Base-by-base conservation (phyloP, 768 basidiomycete species). In the Xerocomellus intermedius region DNA sequence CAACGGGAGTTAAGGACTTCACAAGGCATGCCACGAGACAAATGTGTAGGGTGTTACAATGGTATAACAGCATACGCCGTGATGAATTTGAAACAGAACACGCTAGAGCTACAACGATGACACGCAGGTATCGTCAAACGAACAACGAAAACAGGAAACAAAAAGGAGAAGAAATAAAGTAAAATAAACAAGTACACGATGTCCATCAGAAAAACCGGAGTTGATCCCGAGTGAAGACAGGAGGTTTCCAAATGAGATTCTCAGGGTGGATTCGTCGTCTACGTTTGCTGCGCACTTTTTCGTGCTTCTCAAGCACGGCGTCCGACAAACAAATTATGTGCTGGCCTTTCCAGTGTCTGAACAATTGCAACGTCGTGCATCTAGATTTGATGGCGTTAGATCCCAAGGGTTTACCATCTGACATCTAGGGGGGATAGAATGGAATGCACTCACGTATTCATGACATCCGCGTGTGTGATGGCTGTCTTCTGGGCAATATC, bases 401-500 rank as follows among this genome's bases (percentile, higher is more conserved):
- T 49, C 39, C 24, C 38, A 37, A 35, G 43, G 55, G 38, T 32
- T n/a, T 16, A 56, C 48, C 41, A 44, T 19, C 36, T 14, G 33
- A 36, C 28, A 36, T 50, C 41, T 2, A 24, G 35, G 28, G 39
- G 48, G 16, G 32, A 44, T 50, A 50, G 48, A 55, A 49, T 52
- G 55, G 52, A 58, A 51, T 42, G 13, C 10, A 85, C 94, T 72
- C 70, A 98, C 96, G 97, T 98, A 75, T 97, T 96, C 89, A 96
- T 94, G 54, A 99, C 86, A 70, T 99, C 97, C 30, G 88, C 86
- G 63, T 96, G 94, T 5, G 93, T 94, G 71, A 99, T 95, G 16
- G 91, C 81, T 4, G 96, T 98, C 75, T 85, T 89, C 73, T 95
- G 90, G 9, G 97, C 95, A 62, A 99, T 95, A 65, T 98, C 97